Percentiles rank a stretch among this genome's conserved stretches.
phyloP scores from a whole-genome alignment of 768 basidiomycete genomes.

The Suillus placidus region DNA sequence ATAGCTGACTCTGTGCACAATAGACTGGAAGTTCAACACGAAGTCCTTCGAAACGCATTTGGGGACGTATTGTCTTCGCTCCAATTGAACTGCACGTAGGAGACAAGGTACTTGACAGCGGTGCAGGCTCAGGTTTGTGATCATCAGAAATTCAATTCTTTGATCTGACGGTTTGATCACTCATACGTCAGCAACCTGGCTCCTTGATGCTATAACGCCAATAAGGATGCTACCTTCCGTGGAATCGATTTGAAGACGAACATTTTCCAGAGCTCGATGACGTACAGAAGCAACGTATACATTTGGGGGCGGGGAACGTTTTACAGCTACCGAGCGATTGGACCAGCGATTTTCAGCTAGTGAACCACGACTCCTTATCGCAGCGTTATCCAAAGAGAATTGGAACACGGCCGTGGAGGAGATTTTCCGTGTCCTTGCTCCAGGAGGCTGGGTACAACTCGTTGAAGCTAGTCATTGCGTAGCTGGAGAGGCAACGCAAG shows the following conservation, averaged over 20 bases:
- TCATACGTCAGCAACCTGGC: slow-evolving; percentile 22
- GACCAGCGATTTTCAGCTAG: slow-evolving; percentile 32
- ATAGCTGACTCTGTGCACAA: slow-evolving; percentile 4
- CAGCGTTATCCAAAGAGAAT: slow-evolving; percentile 29
- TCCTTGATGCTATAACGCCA: slow-evolving; percentile 23
- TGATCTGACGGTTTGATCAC: background rate
- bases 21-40: slow-evolving; percentile 19
- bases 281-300: slow-evolving; percentile 17
- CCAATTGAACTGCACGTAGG: slow-evolving; percentile 17
- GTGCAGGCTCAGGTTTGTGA: slow-evolving; percentile 23
- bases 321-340: slow-evolving; percentile 33
- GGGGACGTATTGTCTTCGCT: slow-evolving; percentile 26
- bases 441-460: slow-evolving; percentile 38
- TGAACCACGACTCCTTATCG: slow-evolving; percentile 38
- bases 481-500: background rate
- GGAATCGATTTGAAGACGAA: slow-evolving; percentile 31
- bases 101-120: slow-evolving; percentile 28
- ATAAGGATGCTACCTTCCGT: slow-evolving; percentile 22
- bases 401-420: slow-evolving; percentile 31
- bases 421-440: slow-evolving; percentile 34
- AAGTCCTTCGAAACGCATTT: slow-evolving; percentile 24
- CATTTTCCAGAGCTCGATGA: slow-evolving; percentile 16
- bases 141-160: background rate
- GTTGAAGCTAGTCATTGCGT: slow-evolving; percentile 24
- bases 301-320: slow-evolving; percentile 27